Evolutionary conservation across 2,329 filamentous ascomycete species (phyloP), one percentile per base, ranked within the genome.

Genomic region (Ceratocystis albifundus): DNA sequence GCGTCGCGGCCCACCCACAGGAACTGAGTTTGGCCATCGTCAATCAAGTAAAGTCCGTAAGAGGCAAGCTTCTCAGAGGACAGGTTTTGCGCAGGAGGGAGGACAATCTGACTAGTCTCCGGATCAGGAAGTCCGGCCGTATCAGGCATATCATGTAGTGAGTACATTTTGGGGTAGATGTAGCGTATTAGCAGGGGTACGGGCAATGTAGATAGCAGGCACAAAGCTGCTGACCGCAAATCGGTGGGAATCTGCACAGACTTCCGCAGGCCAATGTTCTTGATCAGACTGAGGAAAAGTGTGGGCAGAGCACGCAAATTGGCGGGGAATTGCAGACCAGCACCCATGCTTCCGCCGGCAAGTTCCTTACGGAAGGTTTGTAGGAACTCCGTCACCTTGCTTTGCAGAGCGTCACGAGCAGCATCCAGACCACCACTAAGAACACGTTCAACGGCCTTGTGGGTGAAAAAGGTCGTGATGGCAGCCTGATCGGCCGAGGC

Each of bases 301-400:
- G 95, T 84, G 0, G 94, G 92, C 30, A 99, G 81, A 44, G 87
- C 91, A 66, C 93, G 86, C 67, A 99, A 79, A 75, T 99, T 99
- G 68, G 89, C 88, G 22, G 94, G 92, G 80, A 97, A 94, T 74
- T 96, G 94, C 20, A 99, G 80, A 61, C 93, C 92, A 65, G 91
- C 92, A 64, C 93, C 92, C 84, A 96, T 94, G 77, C 93, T 96
- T 70, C 93, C 93, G 70, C 93, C 93, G 17, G 90, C 93, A 68
- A 99, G 83, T 75, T 99, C 94, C 79, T 97, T 97, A 77, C 91
- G 89, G 80, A 96, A 99, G 0, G 93, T 97, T 75, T 93, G 88
- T 68, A 99, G 80, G 62, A 99, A 83, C 78, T 99, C 94, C 32
- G 91, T 88, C 53, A 96, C 80, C 81, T 99, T 99, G 70, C 87